Conservation (phyloP, 1,284 basidiomycete genomes). For the Cutaneotrichosporon cyanovorans region DNA sequence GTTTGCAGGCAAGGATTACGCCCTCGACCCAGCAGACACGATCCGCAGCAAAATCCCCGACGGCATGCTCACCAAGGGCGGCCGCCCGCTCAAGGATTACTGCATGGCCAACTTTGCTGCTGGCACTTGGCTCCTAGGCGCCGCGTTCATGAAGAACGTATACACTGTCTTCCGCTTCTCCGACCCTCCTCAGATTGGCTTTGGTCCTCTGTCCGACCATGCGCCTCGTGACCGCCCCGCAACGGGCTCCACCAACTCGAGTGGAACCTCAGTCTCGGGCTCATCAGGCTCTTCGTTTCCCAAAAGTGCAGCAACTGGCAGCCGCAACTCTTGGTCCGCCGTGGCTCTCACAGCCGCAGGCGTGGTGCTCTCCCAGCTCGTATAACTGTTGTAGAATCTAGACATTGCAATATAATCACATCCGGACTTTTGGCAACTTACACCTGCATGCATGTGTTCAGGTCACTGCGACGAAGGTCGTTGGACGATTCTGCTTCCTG, state of each 20-base stretch:
- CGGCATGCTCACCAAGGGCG: neutral
- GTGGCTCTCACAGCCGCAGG: neutral
- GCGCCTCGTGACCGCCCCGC: too few species aligned
- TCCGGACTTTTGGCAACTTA: too few species aligned
- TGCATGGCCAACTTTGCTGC: neutral
- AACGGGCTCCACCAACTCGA: too few species aligned
- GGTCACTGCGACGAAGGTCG: too few species aligned
- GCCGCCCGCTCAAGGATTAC: neutral
- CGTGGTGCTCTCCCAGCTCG: neutral
- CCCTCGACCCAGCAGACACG: constrained; percentile 14
- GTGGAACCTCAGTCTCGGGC: too few species aligned
- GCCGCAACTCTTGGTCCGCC: neutral
- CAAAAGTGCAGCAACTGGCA: too few species aligned
- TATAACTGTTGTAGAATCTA: neutral
- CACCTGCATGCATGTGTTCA: too few species aligned
- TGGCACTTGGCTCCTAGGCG: constrained; percentile 20
- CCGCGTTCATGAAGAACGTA: constrained; percentile 14
- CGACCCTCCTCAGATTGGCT: constrained; percentile 7
- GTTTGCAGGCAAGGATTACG: constrained; percentile 47
- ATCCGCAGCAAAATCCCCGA: constrained; percentile 49
- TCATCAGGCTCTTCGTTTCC: too few species aligned
- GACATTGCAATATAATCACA: too few species aligned
- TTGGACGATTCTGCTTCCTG: too few species aligned
- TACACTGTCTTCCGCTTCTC: constrained; percentile 7
- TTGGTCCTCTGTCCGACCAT: constrained; percentile 16